Evolutionary conservation across 2,329 filamentous ascomycete species (phyloP).

Genomic region (Purpureocillium takamizusanense): DNA sequence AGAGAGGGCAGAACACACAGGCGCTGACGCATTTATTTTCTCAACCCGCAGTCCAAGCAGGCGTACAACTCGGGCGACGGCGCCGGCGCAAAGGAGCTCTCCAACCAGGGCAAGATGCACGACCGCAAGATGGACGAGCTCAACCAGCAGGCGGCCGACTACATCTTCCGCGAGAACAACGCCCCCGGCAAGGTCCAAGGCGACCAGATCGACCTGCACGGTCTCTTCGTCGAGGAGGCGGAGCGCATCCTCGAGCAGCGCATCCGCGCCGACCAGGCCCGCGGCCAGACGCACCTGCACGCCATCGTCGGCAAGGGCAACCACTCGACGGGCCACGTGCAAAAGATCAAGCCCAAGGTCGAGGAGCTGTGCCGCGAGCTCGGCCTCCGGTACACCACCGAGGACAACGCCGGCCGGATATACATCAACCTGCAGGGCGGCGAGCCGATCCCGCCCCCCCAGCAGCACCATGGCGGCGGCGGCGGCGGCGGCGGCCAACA

Average conservation of each 20-base stretch:
- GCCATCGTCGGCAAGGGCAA: conserved; percentile 96
- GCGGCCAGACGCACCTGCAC: conserved; percentile 75
- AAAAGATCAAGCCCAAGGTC: conserved; percentile 93
- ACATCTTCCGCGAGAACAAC: conserved; percentile 95
- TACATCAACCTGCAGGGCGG: conserved; percentile 80
- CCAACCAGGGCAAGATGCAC: conserved; percentile 77
- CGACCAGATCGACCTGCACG: conserved; percentile 91
- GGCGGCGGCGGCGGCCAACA: conserved; percentile 21
- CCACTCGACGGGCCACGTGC: conserved; percentile 71
- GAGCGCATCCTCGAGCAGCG: conserved; percentile 82
- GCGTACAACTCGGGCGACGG: conserved; percentile 82
- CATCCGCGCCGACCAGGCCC: conserved; percentile 66
- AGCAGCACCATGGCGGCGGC: conserved; percentile 23
- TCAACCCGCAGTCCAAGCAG: conserved; percentile 49
- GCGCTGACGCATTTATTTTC: not conserved
- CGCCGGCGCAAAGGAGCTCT: conserved; percentile 71
- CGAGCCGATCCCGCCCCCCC: conserved; percentile 41
- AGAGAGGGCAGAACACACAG: not conserved
- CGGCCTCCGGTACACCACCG: conserved; percentile 73
- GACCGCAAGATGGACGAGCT: conserved; percentile 77
- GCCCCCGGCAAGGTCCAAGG: conserved; percentile 60
- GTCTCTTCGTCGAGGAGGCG: conserved; percentile 89
- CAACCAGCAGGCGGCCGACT: conserved; percentile 86
- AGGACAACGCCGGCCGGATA: conserved; percentile 83
- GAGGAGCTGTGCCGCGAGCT: conserved; percentile 79